Evolutionary conservation across 345 rosid genomes (phyloP), one percentile per base, ranked within the genome.

Genomic region (Arabis hirsuta): DNA sequence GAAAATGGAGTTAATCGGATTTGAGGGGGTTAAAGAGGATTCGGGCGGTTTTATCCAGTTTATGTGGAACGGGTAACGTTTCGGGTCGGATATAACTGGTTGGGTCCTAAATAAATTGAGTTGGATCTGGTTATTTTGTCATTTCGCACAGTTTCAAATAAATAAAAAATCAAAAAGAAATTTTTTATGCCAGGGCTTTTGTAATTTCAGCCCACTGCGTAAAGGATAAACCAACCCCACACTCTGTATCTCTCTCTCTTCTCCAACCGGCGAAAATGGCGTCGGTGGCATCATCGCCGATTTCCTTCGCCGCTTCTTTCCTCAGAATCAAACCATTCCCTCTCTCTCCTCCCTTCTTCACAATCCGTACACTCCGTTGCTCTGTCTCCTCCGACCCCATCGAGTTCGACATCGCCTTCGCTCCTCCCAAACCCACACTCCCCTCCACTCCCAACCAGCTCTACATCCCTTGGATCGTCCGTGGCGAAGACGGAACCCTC

Each of bases 381-480:
- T 71, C 78, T 14, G 62, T 75, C 54, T 67, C 89, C n/a, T 71
- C 80, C 43, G 77, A 71, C 4, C 69, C 78, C 1, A 41, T 82
- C 12, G 83, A 89, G 42, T 94, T 94, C 84, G 82, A 89, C 82
- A 89, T 91, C 81, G 73, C 89, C 41, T 94, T 91, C 69, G 96
- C 97, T 6, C 92, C 97, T 67, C 80, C 91, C 0, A 85, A 79
- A 62, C 88, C 88, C 73, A 86, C 73, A 55, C 87, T 85, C 6
- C 55, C 74, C 50, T 58, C 78, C 51, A 44, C 34, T 48, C 71
- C 60, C 42, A 62, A 66, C 2, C 92, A 90, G 80, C 79, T 88
- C 3, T 77, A 81, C 86, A 85, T 94, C 73, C 99, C 99, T 34
- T 95, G 96, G 96, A 89, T 91, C 42, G 84, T 88, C 45, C 97